Conservation (phyloP, 225 moss, liverwort and hornwort species). For the Straminergon stramineum region DNA sequence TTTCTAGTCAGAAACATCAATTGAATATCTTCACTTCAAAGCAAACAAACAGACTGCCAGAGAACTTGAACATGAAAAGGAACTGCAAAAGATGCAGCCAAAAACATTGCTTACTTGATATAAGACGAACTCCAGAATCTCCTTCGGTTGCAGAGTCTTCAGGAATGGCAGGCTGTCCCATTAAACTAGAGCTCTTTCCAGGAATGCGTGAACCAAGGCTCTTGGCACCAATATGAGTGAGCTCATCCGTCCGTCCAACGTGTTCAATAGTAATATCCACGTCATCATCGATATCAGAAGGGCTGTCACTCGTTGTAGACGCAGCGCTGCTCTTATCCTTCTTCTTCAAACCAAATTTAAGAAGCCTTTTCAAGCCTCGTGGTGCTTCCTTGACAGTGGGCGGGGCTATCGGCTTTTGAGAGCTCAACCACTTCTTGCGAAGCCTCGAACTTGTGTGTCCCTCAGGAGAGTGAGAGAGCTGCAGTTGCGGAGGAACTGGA, state of each 20-base stretch:
- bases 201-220: constrained; percentile 26
- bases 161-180: constrained; percentile 35
- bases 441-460: constrained; percentile 32
- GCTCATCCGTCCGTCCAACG: constrained; percentile 33
- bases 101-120: constrained; percentile 30
- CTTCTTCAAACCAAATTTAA: constrained; percentile 84
- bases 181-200: constrained; percentile 7
- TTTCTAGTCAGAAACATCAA: not conserved
- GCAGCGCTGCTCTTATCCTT: constrained; percentile 49
- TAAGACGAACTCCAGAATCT: constrained; percentile 20
- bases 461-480: constrained; percentile 57
- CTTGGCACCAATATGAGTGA: constrained; percentile 49
- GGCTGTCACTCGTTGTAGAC: constrained; percentile 59
- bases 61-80: not conserved
- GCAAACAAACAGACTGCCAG: not conserved
- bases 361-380: constrained; percentile 73
- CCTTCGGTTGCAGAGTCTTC: constrained; percentile 29
- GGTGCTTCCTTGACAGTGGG: constrained; percentile 67
- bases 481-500: constrained; percentile 45
- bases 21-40: not conserved
- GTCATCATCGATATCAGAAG: constrained; percentile 84
- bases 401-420: constrained; percentile 45
- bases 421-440: constrained; percentile 73
- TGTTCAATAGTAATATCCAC: constrained; percentile 40
- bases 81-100: not conserved